Base-by-base conservation (phyloP, 768 basidiomycete species). In the Calocybe gangraenosa region DNA sequence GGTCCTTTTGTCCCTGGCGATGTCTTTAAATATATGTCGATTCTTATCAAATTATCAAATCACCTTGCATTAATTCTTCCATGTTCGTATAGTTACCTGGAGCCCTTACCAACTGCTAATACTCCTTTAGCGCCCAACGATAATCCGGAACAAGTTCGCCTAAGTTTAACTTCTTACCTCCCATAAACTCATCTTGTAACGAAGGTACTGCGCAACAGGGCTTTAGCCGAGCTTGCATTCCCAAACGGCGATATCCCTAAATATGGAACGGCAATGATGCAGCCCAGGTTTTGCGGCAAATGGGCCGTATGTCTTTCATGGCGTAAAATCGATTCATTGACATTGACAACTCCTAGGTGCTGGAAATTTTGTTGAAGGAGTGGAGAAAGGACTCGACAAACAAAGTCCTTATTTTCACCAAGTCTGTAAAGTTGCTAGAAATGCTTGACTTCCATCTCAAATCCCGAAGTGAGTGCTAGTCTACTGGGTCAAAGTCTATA, bases 331-430 rank as follows among this genome's bases (percentile, higher is more conserved):
- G 7, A 13, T 10, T 5, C 20, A 25, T 20, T 11, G 23, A 18
- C 9, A 42, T 32, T 36, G 36, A 46, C 4, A 2, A 31, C 2
- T 11, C 23, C 1, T 51, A 92, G 87, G 78, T 89, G 0, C 68
- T 93, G 7, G 73, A 82, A 47, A 67, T 70, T 6, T 66, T 87
- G 2, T 67, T 97, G 17, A 75, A 73, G 37, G 75, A 82, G 36
- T 83, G 84, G 78, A 75, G 76, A 55, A 77, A 76, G 53, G 81
- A 82, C 37, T 56, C 55, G 6, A 71, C 75, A 0, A 93, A 89
- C 65, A 97, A 96, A 66, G 91, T 96, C 32, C 71, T 97, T 34
- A 82, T 97, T 47, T 97, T 97, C 65, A 93, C 92, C 2, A 92
- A 92, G 61, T 87, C 90, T 1, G 89, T 94, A 44, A 92, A 93